Evolutionary conservation across 2,329 filamentous ascomycete genomes (phyloP).

Genomic region (Dactylellina leptospora): DNA sequence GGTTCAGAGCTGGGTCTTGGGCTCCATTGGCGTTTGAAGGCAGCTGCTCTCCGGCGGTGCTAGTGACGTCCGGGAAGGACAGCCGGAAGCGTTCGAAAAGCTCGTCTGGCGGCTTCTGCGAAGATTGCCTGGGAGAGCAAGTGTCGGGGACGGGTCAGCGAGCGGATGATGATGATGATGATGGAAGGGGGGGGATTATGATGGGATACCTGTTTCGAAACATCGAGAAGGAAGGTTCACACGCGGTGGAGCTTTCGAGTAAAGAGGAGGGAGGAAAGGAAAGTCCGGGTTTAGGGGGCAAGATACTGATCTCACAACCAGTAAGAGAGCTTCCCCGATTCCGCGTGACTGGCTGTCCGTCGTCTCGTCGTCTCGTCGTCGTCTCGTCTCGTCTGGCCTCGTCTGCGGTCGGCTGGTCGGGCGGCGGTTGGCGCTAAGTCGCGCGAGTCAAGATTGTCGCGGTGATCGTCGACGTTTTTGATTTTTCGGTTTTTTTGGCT

Average conservation of each 20-base stretch:
- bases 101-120: slow-evolving; percentile 57
- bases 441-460: slow-evolving; percentile 19
- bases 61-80: slow-evolving; percentile 56
- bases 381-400: not conserved
- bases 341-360: no score
- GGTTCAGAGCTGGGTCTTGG: slow-evolving; percentile 29
- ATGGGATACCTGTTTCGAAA: slow-evolving; percentile 49
- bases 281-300: no score
- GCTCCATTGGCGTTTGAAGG: slow-evolving; percentile 36
- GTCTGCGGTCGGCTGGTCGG: not conserved
- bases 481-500: no score
- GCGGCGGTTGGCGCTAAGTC: not conserved
- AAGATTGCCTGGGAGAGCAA: slow-evolving; percentile 55
- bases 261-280: no score
- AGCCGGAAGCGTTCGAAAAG: slow-evolving; percentile 57
- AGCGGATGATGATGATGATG: not conserved
- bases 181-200: not conserved
- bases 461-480: slow-evolving; percentile 43
- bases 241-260: not conserved
- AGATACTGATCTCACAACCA: no score
- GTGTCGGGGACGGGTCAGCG: not conserved
- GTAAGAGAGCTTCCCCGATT: not conserved
- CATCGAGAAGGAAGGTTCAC: slow-evolving; percentile 25
- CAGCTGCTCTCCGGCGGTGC: slow-evolving; percentile 42
- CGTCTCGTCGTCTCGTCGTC: not conserved